Evolutionary conservation across 352 stramenopile genomes (phyloP).

Genomic region (Phytophthora litchii): DNA sequence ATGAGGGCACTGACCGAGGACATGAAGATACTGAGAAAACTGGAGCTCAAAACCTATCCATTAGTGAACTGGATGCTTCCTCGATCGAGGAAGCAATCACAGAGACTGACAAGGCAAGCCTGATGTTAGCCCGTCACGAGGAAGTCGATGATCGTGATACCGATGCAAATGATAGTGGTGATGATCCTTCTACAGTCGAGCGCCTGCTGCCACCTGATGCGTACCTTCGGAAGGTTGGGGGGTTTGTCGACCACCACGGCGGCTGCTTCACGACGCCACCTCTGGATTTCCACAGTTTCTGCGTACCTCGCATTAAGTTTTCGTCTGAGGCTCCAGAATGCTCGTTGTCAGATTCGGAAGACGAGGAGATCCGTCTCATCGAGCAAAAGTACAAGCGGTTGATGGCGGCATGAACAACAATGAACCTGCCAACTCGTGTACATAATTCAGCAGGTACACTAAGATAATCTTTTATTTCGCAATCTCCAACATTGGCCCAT

Average conservation of each 20-base stretch:
- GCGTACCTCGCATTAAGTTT: slow-evolving; percentile 82
- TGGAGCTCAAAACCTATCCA: slow-evolving; percentile 18
- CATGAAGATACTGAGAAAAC: slow-evolving; percentile 2
- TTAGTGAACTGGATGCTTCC: slow-evolving; percentile 21
- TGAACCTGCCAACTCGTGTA: slow-evolving; percentile 11
- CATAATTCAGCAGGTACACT: slow-evolving; percentile 25
- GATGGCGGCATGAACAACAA: slow-evolving; percentile 37
- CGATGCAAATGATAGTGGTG: slow-evolving; percentile 15
- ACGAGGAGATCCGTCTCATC: slow-evolving; percentile 78
- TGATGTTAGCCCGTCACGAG: slow-evolving; percentile 5
- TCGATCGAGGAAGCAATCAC: slow-evolving; percentile 2
- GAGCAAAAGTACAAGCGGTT: slow-evolving; percentile 76
- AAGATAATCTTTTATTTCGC: slow-evolving; percentile 22
- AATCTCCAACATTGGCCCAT: background rate
- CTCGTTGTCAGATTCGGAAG: slow-evolving; percentile 66
- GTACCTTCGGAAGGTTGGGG: slow-evolving; percentile 52
- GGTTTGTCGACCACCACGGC: slow-evolving; percentile 53
- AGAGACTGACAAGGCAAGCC: background rate
- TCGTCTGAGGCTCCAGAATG: slow-evolving; percentile 33
- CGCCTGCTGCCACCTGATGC: slow-evolving; percentile 48
- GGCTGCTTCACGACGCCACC: slow-evolving; percentile 57
- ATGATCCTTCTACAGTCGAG: slow-evolving; percentile 22
- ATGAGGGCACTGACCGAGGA: slow-evolving; percentile 4
- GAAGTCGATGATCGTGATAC: slow-evolving; percentile 23
- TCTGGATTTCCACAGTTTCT: slow-evolving; percentile 71